Evolutionary conservation across 495 filamentous ascomycete genomes (phyloP), one percentile per base, ranked within the genome.

Genomic region (Neurospora sublineolata): DNA sequence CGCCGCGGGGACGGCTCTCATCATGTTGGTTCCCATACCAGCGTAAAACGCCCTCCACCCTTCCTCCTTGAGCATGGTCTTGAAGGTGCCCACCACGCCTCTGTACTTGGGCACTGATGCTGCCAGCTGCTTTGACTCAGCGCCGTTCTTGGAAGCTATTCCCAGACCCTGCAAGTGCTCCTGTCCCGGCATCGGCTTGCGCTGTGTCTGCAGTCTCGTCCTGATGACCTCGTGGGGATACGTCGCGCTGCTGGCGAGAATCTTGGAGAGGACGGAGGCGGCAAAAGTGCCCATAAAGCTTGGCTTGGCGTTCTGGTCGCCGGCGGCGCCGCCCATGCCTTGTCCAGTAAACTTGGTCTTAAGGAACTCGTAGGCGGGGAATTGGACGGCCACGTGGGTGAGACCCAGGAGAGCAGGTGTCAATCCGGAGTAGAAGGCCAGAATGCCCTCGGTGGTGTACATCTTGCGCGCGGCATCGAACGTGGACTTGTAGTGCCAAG

Each of bases 41-140:
- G 93, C 93, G 78, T 99, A 99, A 78, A 99, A 97, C 8, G 94
- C 96, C 68, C 91, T 86, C 94, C 96, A 97, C 2, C 95, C 95
- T 80, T 99, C 95, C 80, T 99, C 95, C 30, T 84, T 82, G 40
- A 97, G 79, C 67, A 99, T 97, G 3, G 89, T 93, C 74, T 89
- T 88, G 78, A 89, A 92, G 5, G 94, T 97, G 75, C 87, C 89
- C n/a, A 94, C 75, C 37, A 97, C 86, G 37, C 95, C 95, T 72
- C 82, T 84, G 79, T 98, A 98, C 69, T 92, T 89, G 33, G 92
- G 91, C 42, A 39, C 46, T 52, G 60, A 37, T 40, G 18, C 68
- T 9, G 44, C 46, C 2, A 52, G 33, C 14, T 37, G 67, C 27
- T 64, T 64, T 3, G 52, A 8, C 52, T 71, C 69, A 36, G 27